A percentile compares a stretch with the other conserved stretches of the same genome.
These are phyloP conservation scores for Glebionis coronaria DNA, from an alignment of 129 eudicot genomes.

Conservation along the genomic window DNA sequence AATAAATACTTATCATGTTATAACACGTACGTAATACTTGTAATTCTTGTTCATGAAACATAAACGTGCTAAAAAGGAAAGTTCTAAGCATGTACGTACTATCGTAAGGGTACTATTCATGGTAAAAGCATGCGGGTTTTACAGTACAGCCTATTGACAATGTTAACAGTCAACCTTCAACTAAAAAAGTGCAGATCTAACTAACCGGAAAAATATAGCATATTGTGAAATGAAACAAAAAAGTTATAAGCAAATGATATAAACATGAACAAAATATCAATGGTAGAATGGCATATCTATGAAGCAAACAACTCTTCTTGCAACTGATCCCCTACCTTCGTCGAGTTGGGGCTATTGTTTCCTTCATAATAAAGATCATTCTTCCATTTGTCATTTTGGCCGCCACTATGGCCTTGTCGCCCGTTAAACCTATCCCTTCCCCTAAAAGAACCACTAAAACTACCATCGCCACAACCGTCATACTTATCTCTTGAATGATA, in stretches of 20 bases:
- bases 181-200: no score
- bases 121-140: no score
- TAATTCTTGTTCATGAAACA: no score
- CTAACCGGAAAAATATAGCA: neutral
- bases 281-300: constrained; percentile 29
- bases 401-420: constrained; percentile 50
- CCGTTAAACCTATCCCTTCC: constrained; percentile 49
- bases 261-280: constrained; percentile 21
- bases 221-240: constrained; percentile 4
- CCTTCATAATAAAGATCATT: constrained; percentile 89
- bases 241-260: constrained; percentile 18
- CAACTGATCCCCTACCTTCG: constrained; percentile 84
- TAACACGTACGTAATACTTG: no score
- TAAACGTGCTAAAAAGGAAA: no score
- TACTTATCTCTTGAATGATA: no score
- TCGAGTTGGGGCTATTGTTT: constrained; percentile 57
- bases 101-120: no score
- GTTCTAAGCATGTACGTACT: no score
- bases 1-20: no score
- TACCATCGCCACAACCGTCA: constrained; percentile 27
- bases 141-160: no score
- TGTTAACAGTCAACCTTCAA: no score
- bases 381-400: constrained; percentile 86
- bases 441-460: constrained; percentile 35
- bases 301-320: constrained; percentile 87